Percentiles rank a stretch among this genome's conserved stretches.
phyloP scores from a whole-genome alignment of 495 filamentous ascomycete genomes.

The Aspergillus coremiiformis region DNA sequence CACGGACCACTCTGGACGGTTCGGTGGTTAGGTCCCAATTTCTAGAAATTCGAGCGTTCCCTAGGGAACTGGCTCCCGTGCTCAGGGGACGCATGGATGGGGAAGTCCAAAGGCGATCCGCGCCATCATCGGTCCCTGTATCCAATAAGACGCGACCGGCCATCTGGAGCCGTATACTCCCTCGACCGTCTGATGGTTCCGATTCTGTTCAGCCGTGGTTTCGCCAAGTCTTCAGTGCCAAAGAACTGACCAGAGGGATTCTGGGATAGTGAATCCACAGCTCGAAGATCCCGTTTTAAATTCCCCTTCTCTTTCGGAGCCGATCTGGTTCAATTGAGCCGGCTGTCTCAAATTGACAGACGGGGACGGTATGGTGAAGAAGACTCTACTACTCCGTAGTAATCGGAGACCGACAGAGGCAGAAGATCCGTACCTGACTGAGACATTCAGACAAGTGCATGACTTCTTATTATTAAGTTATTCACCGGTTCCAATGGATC shows the following conservation, averaged over 20 bases:
- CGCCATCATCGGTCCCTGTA: background rate
- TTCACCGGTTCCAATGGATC: constrained; percentile 4
- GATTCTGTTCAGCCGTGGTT: constrained; percentile 1
- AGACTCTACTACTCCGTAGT: too few species aligned
- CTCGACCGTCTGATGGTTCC: constrained; percentile 1
- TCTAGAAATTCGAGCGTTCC: constrained; percentile 10
- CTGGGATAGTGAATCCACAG: background rate
- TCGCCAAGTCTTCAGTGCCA: constrained; percentile 12
- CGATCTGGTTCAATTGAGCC: background rate
- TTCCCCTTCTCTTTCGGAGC: too few species aligned
- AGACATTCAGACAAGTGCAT: constrained; percentile 1
- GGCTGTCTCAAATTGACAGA: background rate
- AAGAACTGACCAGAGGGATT: background rate
- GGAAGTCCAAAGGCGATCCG: constrained; percentile 5
- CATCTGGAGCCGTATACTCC: background rate
- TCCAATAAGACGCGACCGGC: constrained; percentile 1
- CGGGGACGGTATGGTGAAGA: background rate
- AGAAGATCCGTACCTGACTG: background rate
- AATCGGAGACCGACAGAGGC: background rate
- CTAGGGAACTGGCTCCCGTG: background rate
- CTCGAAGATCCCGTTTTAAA: background rate
- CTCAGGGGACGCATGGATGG: constrained; percentile 13
- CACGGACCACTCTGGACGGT: background rate
- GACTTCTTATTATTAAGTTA: constrained; percentile 3
- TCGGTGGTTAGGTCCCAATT: background rate